Evolutionary conservation across 345 rosid species (phyloP), one percentile per base, ranked within the genome.

Genomic region (Capsella bursapastoris): DNA sequence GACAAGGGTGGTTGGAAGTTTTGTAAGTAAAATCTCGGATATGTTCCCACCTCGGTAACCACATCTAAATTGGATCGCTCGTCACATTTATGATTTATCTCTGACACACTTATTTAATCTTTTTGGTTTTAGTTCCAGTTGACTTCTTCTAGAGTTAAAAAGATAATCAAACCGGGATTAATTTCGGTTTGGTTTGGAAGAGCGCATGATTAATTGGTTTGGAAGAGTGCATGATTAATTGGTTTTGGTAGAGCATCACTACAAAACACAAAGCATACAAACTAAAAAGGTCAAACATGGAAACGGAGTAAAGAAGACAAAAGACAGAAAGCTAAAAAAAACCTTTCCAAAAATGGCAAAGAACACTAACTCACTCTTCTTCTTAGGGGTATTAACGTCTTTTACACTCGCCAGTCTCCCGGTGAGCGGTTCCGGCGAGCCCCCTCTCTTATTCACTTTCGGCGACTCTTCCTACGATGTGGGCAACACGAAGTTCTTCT

Each of bases 391-490:
- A 15, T 15, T 57, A 29, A n/a, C 66, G 56, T 65, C 68, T 41
- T 16, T 73, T 9, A 16, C 45, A 15, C 45, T 66, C 52, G 2
- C 18, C 27, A 43, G 27, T 59, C 59, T 66, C 22, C 51, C 78
- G 73, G 70, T 31, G 4, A 32, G 28, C 4, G 73, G 47, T 37
- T 8, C 81, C 78, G 74, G 78, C 65, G 74, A 67, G 27, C 38
- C 77, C 5, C 69, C 78, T 14, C 55, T 78, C 22, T 27, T 79
- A 35, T 79, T 79, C 56, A 73, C 75, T 47, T 79, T 79, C 57
- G 79, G 82, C 15, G 82, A 79, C 78, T 74, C 82, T 37, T 74
- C 78, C 9, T 79, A 79, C 75, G 82, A 79, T 64, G 79, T 68
- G 2, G 82, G 82, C 65, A 79, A 79, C 82, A 77, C 69, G 3